A percentile compares a stretch with the other conserved stretches of the same genome.
Evolutionary conservation across 768 basidiomycete genomes (phyloP).

Genomic region (Lactarius pseudohatsudake): DNA sequence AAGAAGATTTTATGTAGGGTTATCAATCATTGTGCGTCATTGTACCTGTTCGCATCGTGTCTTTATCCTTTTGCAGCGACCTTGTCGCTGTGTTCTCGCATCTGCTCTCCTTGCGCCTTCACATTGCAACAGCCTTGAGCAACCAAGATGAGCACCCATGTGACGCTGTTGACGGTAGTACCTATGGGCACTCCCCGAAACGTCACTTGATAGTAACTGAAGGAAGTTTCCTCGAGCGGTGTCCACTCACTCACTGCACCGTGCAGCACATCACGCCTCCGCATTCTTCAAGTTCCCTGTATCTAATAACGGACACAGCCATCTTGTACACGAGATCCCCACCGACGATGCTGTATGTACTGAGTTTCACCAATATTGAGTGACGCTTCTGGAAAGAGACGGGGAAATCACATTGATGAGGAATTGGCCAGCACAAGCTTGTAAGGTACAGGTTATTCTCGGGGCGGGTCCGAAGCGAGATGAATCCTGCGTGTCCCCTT

Average conservation of each 20-base stretch:
- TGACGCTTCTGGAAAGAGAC: background rate
- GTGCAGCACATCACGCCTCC: too few species aligned
- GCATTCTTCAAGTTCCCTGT: too few species aligned
- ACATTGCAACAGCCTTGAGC: background rate
- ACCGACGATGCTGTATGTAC: too few species aligned
- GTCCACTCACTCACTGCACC: background rate
- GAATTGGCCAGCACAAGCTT: background rate
- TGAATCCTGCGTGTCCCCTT: background rate
- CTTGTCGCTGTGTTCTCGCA: background rate
- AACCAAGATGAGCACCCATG: background rate
- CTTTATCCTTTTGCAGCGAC: background rate
- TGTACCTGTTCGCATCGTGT: background rate
- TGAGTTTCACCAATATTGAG: background rate
- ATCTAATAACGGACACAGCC: too few species aligned
- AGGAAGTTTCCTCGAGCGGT: background rate
- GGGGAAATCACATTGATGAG: background rate
- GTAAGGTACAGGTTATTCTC: background rate
- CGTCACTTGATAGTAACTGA: background rate
- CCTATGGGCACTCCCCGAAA: background rate
- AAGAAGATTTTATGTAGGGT: slow-evolving; percentile 83
- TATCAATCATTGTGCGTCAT: background rate
- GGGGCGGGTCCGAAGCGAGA: background rate
- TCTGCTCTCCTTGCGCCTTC: background rate
- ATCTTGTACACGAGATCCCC: background rate
- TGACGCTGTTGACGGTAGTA: background rate